Evolutionary conservation across 2,329 filamentous ascomycete genomes (phyloP), one percentile per base, ranked within the genome.

Genomic region (Aureobasidium mangrovei): DNA sequence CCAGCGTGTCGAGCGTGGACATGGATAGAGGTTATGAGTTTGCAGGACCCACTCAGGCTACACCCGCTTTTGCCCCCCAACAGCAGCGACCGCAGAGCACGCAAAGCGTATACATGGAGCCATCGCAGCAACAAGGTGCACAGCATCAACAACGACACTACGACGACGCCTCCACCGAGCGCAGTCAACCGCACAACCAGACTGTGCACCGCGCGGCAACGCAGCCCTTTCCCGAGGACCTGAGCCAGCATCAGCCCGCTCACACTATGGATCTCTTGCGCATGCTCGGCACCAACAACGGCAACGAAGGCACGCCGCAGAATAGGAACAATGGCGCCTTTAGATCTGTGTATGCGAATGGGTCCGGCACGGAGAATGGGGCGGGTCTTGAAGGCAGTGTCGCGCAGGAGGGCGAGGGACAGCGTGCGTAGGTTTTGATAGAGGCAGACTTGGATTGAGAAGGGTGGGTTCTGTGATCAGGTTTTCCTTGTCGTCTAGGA

Each of bases 321-420:
- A n/a, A 35, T n/a, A 54, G 52, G 9, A 54, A 46, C 31, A 54
- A 54, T 10, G 52, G 52, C 18, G 52, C 52, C 4, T 54, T 54
- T 10, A 27, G 52, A 9, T 41, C 52, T 32, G 35, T 27, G 5
- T 46, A 46, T 24, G 31, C 31, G 8, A 7, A 38, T 36, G 31
- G 29, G 8, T 32, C 29, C 29, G 39, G 10, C 10, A 12, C 32
- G 10, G 32, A 35, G 32, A 35, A 35, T 12, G 32, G 32, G 18
- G 18, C 1, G 18, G 18, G 18, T 18, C 1, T 18, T 18, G 18
- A 18, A 18, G 18, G 18, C 18, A 18, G 1, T 18, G 18, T 18
- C 18, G 18, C 18, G 18, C 18, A 18, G 18, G 18, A 18, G 18
- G 18, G 18, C 18, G 18, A 18, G 18, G 18, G 18, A 18, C 18